Percentiles rank a stretch among this genome's conserved stretches.
phyloP scores from a whole-genome alignment of 1,139 yeast genomes.

The Pichia sp. region DNA sequence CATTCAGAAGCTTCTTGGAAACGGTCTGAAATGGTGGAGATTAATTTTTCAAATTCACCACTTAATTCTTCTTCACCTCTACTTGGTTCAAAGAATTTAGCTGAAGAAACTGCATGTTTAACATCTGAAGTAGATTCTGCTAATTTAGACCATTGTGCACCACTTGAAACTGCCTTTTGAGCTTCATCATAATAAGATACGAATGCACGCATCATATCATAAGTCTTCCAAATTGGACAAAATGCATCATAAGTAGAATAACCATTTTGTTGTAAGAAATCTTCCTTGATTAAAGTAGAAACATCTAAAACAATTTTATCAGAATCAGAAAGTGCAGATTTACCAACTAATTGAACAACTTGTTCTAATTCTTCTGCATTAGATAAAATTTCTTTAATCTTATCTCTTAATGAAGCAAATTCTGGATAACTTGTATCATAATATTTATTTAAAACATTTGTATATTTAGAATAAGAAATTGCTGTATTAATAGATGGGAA shows the following conservation, averaged over 20 bases:
- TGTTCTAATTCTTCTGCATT: slow-evolving; percentile 98
- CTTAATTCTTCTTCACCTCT: slow-evolving; percentile 76
- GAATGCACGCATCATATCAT: slow-evolving; percentile 95
- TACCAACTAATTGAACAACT: slow-evolving; percentile 98
- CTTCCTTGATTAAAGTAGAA: slow-evolving; percentile 86
- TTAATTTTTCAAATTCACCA: slow-evolving; percentile 69
- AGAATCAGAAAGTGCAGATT: slow-evolving; percentile 91
- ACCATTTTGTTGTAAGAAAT: slow-evolving; percentile 98
- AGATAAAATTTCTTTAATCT: slow-evolving; percentile 87
- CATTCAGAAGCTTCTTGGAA: slow-evolving; percentile 95
- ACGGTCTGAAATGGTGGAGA: slow-evolving; percentile 73
- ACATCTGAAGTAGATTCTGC: slow-evolving; percentile 84
- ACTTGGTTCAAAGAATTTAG: slow-evolving; percentile 94
- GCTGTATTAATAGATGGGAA: slow-evolving; percentile 98
- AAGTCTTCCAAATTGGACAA: slow-evolving; percentile 99
- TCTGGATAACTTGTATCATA: slow-evolving; percentile 86
- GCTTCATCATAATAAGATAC: slow-evolving; percentile 93
- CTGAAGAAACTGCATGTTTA: slow-evolving; percentile 87
- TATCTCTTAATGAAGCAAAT: slow-evolving; percentile 83
- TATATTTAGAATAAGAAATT: slow-evolving; percentile 93
- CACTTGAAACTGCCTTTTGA: slow-evolving; percentile 90
- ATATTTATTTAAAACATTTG: slow-evolving; percentile 76
- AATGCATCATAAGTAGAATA: slow-evolving; percentile 96
- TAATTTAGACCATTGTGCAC: slow-evolving; percentile 91
- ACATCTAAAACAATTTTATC: slow-evolving; percentile 97